Conservation (phyloP, 345 rosid species). For the Populus davidiana region DNA sequence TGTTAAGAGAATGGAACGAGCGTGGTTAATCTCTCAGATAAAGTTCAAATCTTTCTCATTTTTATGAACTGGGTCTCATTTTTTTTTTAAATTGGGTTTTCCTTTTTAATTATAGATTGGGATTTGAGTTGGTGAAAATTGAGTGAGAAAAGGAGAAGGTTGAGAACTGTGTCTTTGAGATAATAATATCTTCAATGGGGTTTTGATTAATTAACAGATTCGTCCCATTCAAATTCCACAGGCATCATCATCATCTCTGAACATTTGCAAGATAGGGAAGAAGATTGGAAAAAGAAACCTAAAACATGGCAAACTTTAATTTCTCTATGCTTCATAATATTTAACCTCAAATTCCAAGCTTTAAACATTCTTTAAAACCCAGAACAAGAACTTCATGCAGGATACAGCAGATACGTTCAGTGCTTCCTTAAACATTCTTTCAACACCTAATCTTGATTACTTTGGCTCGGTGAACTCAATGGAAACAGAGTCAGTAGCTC, state of each 20-base stretch:
- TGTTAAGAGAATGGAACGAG: slow-evolving; percentile 76
- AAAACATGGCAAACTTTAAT: not conserved
- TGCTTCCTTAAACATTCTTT: not conserved
- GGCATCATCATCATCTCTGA: not conserved
- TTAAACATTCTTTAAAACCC: not conserved
- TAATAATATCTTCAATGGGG: not conserved
- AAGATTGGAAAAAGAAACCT: not conserved
- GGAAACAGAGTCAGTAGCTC: slow-evolving; percentile 27
- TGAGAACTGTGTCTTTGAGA: not conserved
- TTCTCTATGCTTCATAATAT: not conserved
- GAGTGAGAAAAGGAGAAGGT: not conserved
- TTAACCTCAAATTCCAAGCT: not conserved
- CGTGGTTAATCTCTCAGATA: slow-evolving; percentile 90
- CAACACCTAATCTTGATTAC: slow-evolving; percentile 18
- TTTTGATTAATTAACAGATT: no score
- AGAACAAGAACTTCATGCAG: not conserved
- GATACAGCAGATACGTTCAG: not conserved
- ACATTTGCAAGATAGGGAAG: not conserved
- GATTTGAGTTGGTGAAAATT: not conserved
- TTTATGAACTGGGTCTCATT: no score
- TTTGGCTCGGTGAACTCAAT: slow-evolving; percentile 17
- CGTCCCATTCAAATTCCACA: not conserved
- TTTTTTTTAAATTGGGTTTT: no score
- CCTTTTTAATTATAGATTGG: not conserved
- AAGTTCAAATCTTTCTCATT: not conserved